These are phyloP conservation scores for Eimeria mitis DNA, from an alignment of 169 alveolate species.

Conservation along the genomic window DNA sequence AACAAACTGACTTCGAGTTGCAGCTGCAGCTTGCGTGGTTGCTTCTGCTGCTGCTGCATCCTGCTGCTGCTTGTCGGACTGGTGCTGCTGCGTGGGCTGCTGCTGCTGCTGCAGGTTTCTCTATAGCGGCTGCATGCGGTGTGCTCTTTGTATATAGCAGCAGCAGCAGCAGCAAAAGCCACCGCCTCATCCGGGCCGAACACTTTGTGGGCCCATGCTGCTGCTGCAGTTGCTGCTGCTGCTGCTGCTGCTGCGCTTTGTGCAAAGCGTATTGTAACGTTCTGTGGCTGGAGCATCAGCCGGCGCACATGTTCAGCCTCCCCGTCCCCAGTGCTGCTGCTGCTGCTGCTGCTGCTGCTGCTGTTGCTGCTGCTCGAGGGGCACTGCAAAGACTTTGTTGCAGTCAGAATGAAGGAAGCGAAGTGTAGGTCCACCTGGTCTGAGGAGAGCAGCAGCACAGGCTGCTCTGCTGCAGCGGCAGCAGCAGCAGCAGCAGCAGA, in stretches of 20 bases:
- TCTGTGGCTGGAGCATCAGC: conserved; percentile 62
- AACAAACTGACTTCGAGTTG: conserved; percentile 37
- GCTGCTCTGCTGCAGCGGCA: conserved; percentile 9
- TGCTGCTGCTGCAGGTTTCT: conserved; percentile 43
- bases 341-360: neutral
- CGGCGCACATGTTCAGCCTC: conserved; percentile 4
- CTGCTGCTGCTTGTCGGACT: neutral
- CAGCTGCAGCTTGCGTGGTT: conserved; percentile 21
- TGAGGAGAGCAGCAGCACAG: conserved; percentile 9
- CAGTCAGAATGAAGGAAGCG: conserved; percentile 16
- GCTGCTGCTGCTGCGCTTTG: conserved; percentile 55
- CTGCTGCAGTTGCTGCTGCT: conserved; percentile 60
- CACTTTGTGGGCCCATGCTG: conserved; percentile 50
- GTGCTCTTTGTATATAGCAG: neutral
- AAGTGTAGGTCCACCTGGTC: conserved; percentile 57
- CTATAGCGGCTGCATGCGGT: neutral
- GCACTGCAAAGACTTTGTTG: neutral
- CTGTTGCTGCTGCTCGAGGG: conserved; percentile 32
- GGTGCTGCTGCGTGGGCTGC: neutral
- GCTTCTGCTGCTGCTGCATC: conserved; percentile 34
- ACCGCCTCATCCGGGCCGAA: neutral
- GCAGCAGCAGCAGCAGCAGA: conserved; percentile 22
- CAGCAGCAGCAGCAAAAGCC: conserved; percentile 32
- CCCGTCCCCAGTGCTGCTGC: neutral
- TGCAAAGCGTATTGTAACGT: neutral